phyloP scores from a whole-genome alignment of 1,284 basidiomycete genomes.

The Ceratobasidium papillatum region DNA sequence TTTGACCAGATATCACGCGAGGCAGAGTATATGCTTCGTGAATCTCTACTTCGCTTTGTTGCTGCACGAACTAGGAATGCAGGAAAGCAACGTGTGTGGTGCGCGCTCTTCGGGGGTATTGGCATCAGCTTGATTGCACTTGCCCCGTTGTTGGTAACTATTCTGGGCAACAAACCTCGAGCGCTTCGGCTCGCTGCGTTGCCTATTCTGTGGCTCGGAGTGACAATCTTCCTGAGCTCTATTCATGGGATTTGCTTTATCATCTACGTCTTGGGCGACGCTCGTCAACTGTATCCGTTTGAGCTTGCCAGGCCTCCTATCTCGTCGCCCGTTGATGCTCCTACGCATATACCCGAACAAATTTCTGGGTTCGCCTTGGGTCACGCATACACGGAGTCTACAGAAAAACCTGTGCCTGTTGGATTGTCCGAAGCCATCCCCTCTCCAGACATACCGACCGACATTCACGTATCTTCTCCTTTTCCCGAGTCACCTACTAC shows the following conservation, averaged over 20 bases:
- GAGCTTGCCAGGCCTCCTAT: constrained; percentile 40
- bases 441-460: neutral
- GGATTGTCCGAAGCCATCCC: neutral
- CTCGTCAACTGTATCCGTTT: constrained; percentile 41
- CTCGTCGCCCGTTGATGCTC: constrained; percentile 21
- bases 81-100: constrained; percentile 40
- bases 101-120: constrained; percentile 37
- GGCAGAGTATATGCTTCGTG: constrained; percentile 39
- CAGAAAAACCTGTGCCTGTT: constrained; percentile 7
- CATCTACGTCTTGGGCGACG: constrained; percentile 41
- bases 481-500: constrained; percentile 24
- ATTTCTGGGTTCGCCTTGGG: constrained; percentile 29
- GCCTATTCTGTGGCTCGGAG: constrained; percentile 39
- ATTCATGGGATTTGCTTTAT: constrained; percentile 41
- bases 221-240: constrained; percentile 32
- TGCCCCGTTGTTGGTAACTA: constrained; percentile 26
- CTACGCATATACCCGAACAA: constrained; percentile 8
- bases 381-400: constrained; percentile 29
- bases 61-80: constrained; percentile 38
- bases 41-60: constrained; percentile 41
- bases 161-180: constrained; percentile 16
- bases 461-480: constrained; percentile 26
- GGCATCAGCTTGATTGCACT: constrained; percentile 29
- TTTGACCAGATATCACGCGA: constrained; percentile 28
- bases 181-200: constrained; percentile 38